Evolutionary conservation across 345 rosid species (phyloP).

Genomic region (Brassica incana): DNA sequence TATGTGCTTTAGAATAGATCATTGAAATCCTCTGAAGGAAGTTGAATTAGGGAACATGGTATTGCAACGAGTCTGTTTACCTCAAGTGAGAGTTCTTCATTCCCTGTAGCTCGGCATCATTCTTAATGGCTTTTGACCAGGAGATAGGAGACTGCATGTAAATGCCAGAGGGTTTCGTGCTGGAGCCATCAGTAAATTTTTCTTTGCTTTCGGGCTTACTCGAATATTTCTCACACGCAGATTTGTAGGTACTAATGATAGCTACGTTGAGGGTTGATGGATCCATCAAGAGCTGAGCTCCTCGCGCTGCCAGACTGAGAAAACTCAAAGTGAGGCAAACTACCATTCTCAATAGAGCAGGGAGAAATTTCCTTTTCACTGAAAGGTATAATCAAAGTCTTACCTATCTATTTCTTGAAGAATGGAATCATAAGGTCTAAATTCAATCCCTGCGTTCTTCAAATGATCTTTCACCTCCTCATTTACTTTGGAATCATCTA

Average conservation of each 20-base stretch:
- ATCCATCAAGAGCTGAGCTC: slow-evolving; percentile 81
- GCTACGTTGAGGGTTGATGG: slow-evolving; percentile 82
- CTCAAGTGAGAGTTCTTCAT: slow-evolving; percentile 86
- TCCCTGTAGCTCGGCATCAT: slow-evolving; percentile 78
- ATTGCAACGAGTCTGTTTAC: slow-evolving; percentile 39
- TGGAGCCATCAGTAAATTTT: slow-evolving; percentile 37
- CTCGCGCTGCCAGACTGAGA: slow-evolving; percentile 71
- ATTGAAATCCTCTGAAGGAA: not conserved
- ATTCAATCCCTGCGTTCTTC: slow-evolving; percentile 62
- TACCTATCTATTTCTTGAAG: slow-evolving; percentile 81
- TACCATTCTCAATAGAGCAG: slow-evolving; percentile 14
- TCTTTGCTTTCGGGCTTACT: slow-evolving; percentile 38
- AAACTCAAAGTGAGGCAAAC: slow-evolving; percentile 18
- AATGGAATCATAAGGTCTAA: slow-evolving; percentile 71
- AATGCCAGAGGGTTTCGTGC: slow-evolving; percentile 56
- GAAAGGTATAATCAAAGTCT: slow-evolving; percentile 1
- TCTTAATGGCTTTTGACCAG: slow-evolving; percentile 81
- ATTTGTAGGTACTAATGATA: slow-evolving; percentile 65
- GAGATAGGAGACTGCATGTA: slow-evolving; percentile 80
- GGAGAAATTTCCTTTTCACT: not conserved
- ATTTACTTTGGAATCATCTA: slow-evolving; percentile 70
- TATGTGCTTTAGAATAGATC: not conserved
- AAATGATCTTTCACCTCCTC: slow-evolving; percentile 73
- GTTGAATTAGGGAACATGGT: not conserved
- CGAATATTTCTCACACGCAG: slow-evolving; percentile 55